Conservation (phyloP, 164 flowering plant species). For the Protea cynaroides region DNA sequence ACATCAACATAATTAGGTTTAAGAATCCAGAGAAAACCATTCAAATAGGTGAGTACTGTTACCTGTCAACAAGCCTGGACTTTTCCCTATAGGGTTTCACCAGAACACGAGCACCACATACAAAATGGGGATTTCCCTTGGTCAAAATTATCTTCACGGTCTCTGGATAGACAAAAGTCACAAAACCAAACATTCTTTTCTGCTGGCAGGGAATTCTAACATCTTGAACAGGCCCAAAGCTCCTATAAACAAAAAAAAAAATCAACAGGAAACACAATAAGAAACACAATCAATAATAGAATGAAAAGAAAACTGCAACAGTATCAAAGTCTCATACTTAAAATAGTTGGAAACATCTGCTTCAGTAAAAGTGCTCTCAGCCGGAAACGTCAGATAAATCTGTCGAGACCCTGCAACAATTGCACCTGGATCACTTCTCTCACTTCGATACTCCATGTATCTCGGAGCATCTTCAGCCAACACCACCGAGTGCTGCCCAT, state of each 20-base stretch:
- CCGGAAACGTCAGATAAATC: slow-evolving; percentile 86
- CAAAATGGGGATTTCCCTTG: slow-evolving; percentile 79
- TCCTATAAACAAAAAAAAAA: slow-evolving; percentile 29
- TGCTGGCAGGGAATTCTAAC: slow-evolving; percentile 95
- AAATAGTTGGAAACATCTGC: slow-evolving; percentile 86
- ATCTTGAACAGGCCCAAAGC: slow-evolving; percentile 85
- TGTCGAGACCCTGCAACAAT: slow-evolving; percentile 75
- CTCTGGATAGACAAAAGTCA: slow-evolving; percentile 68
- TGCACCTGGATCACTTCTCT: slow-evolving; percentile 62
- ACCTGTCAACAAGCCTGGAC: slow-evolving; percentile 68
- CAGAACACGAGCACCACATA: slow-evolving; percentile 89
- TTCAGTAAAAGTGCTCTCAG: slow-evolving; percentile 84
- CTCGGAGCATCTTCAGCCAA: slow-evolving; percentile 74
- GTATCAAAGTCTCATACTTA: slow-evolving; percentile 31
- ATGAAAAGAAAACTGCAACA: not conserved
- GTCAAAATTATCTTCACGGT: slow-evolving; percentile 62
- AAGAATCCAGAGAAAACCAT: not conserved
- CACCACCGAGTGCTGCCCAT: slow-evolving; percentile 83
- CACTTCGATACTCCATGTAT: slow-evolving; percentile 44
- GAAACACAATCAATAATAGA: not conserved
- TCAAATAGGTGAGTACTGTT: not conserved
- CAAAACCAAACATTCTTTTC: slow-evolving; percentile 91
- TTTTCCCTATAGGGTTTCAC: slow-evolving; percentile 95
- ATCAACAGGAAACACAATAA: not conserved
- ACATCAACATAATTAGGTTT: too few relatives aligned